A percentile compares a stretch with the other conserved stretches of the same genome.
phyloP scores from a whole-genome alignment of 768 basidiomycete species.

The Lactarius vividus region DNA sequence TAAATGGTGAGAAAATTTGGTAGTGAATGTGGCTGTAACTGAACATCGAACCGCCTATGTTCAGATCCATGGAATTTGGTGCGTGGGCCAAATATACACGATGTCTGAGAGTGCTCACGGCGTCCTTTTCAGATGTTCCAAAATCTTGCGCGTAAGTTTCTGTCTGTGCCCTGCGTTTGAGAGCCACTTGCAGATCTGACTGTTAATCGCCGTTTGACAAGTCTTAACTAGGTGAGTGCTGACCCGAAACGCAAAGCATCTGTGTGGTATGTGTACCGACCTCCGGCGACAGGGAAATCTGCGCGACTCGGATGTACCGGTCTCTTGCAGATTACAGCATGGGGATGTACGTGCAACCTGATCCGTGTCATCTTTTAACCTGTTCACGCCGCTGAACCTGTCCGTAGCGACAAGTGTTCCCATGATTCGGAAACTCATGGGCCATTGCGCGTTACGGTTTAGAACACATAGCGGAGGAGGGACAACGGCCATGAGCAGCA shows the following conservation, averaged over 20 bases:
- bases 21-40: not conserved
- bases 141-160: constrained; percentile 2
- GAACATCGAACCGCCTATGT: not conserved
- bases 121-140: constrained; percentile 17
- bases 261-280: not conserved
- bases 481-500: not conserved
- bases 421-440: not conserved
- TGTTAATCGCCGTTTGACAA: not conserved
- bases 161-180: not conserved
- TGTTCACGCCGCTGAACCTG: not conserved
- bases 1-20: constrained; percentile 11
- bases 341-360: not conserved
- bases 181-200: not conserved
- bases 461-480: not conserved
- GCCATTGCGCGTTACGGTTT: not conserved
- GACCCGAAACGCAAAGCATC: not conserved
- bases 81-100: not conserved
- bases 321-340: not conserved
- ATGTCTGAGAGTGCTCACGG: not conserved
- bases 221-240: constrained; percentile 7
- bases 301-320: constrained; percentile 21
- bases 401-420: not conserved
- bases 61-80: constrained; percentile 17
- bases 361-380: not conserved
- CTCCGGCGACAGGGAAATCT: constrained; percentile 1